These are phyloP conservation scores for Penicillium sp. DNA, from an alignment of 2,329 filamentous ascomycete species.

Conservation along the genomic window DNA sequence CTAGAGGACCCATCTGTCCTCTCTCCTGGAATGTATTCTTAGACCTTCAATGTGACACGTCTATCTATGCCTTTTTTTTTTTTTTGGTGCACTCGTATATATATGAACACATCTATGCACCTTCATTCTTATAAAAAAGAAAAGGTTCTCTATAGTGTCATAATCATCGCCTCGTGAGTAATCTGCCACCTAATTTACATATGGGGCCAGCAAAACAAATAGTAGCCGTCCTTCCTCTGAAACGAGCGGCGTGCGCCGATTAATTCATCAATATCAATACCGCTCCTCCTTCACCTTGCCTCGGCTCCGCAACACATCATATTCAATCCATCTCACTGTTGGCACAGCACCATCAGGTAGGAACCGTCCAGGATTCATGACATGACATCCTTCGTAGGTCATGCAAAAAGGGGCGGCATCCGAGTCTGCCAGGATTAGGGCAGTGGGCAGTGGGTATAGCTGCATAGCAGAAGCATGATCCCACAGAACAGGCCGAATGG, in stretches of 20 bases:
- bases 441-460: slow-evolving; percentile 84
- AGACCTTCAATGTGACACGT: slow-evolving; percentile 16
- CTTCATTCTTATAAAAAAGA: not conserved
- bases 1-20: slow-evolving; percentile 4
- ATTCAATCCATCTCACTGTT: slow-evolving; percentile 83
- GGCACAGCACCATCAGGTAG: slow-evolving; percentile 68
- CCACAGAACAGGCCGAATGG: slow-evolving; percentile 81
- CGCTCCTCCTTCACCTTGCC: slow-evolving; percentile 65
- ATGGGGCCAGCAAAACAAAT: not conserved
- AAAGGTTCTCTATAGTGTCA: not conserved
- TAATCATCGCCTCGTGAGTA: not conserved
- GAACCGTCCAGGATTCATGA: slow-evolving; percentile 85
- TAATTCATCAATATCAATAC: slow-evolving; percentile 42
- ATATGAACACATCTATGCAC: slow-evolving; percentile 3
- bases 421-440: slow-evolving; percentile 77
- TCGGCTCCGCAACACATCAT: slow-evolving; percentile 64
- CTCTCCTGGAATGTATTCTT: slow-evolving; percentile 22
- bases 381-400: slow-evolving; percentile 92
- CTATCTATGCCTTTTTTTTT: not conserved
- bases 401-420: slow-evolving; percentile 80
- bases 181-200: not conserved
- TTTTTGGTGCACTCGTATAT: not conserved
- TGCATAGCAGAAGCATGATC: slow-evolving; percentile 75
- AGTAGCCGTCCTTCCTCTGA: not conserved
- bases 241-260: not conserved